phyloP scores from a whole-genome alignment of 169 alveolate genomes.

The Eimeria praecox region DNA sequence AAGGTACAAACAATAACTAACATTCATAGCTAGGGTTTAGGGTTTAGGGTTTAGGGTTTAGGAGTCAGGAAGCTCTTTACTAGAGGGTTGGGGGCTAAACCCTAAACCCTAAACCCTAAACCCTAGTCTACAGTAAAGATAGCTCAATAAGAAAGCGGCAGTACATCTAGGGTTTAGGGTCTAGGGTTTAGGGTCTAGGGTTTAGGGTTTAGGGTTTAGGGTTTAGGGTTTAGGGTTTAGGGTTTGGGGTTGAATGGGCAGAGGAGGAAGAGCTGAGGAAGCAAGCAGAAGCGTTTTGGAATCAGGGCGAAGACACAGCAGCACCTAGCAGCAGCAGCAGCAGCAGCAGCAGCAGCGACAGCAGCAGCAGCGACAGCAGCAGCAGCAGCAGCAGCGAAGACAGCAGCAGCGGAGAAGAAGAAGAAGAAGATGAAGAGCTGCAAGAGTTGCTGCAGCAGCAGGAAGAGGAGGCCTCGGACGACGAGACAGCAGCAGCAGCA shows the following conservation, averaged over 20 bases:
- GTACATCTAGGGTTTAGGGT: too few relatives aligned
- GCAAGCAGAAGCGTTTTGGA: slow-evolving; percentile 24
- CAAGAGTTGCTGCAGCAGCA: background rate
- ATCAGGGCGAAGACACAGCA: background rate
- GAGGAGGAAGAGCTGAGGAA: slow-evolving; percentile 20
- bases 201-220: background rate
- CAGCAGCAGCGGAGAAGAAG: background rate
- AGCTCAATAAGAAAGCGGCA: too few relatives aligned
- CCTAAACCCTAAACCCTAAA: background rate
- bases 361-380: background rate
- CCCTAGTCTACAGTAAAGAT: too few relatives aligned
- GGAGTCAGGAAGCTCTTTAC: background rate
- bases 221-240: slow-evolving; percentile 43
- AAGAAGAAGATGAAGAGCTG: slow-evolving; percentile 14
- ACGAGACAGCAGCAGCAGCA: background rate
- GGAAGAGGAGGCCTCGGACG: background rate
- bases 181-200: too few relatives aligned
- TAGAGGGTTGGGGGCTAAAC: background rate
- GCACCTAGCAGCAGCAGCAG: slow-evolving; percentile 58
- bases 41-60: slow-evolving; percentile 34
- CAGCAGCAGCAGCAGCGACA: slow-evolving; percentile 48
- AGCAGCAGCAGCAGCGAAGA: slow-evolving; percentile 2
- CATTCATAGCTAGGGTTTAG: background rate
- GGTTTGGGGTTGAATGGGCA: background rate
- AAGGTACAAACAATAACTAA: background rate